A percentile compares a stretch with the other conserved stretches of the same genome.
phyloP scores from a whole-genome alignment of 495 filamentous ascomycete genomes.

The Talaromyces liani region DNA sequence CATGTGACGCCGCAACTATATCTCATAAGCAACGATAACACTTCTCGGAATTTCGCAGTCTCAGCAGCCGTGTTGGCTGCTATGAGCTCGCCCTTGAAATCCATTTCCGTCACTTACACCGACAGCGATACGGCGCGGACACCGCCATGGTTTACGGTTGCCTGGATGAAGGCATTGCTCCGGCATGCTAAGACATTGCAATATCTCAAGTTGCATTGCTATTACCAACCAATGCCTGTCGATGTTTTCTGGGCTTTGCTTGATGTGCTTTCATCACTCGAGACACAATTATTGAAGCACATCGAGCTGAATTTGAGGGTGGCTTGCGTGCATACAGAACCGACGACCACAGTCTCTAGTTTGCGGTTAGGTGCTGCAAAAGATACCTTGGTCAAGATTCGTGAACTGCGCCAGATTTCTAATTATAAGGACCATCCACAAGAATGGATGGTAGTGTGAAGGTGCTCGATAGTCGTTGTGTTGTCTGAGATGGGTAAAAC shows the following conservation, averaged over 20 bases:
- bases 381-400: not conserved
- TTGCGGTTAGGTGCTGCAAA: not conserved
- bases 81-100: not conserved
- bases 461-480: no score
- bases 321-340: not conserved
- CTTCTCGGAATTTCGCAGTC: not conserved
- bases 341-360: not conserved
- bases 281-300: not conserved
- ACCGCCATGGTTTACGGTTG: not conserved
- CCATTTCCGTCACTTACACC: not conserved
- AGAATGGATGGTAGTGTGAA: not conserved
- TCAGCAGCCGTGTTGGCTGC: not conserved
- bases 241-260: not conserved
- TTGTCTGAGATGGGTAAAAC: no score
- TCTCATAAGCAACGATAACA: not conserved
- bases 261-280: not conserved
- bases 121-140: not conserved
- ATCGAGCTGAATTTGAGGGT: constrained; percentile 1
- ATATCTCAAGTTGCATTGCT: constrained; percentile 2
- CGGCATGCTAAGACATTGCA: constrained; percentile 2
- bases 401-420: not conserved
- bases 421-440: not conserved
- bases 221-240: constrained; percentile 1
- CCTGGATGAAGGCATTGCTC: constrained; percentile 4
- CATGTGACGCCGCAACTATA: not conserved